phyloP scores from a whole-genome alignment of 352 stramenopile species.

The Aphanomyces euteiches region DNA sequence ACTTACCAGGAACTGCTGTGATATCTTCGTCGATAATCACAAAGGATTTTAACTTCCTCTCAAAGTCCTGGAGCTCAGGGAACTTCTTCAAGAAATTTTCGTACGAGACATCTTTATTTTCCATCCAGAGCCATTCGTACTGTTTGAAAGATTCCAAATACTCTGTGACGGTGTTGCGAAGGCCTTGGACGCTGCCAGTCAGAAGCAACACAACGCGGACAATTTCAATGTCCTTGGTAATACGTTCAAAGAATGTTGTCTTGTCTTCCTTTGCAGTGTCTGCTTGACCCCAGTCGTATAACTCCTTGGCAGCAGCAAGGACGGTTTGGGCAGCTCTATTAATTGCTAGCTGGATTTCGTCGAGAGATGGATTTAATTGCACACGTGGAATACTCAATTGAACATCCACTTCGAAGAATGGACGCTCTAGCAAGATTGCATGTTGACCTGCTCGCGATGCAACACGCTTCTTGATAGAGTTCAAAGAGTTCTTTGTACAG shows the following conservation, averaged over 20 bases:
- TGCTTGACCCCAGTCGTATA: constrained; percentile 92
- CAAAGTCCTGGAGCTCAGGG: constrained; percentile 95
- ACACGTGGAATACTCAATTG: constrained; percentile 93
- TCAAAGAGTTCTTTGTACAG: constrained; percentile 98
- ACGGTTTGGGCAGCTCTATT: constrained; percentile 96
- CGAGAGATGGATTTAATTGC: constrained; percentile 92
- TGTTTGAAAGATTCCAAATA: constrained; percentile 94
- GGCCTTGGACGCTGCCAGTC: constrained; percentile 95
- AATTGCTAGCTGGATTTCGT: constrained; percentile 97
- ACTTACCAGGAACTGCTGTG: constrained; percentile 51
- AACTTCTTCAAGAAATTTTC: constrained; percentile 92
- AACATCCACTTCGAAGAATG: constrained; percentile 98
- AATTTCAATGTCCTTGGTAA: constrained; percentile 99
- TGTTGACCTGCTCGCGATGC: constrained; percentile 83
- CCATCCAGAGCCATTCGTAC: constrained; percentile 98
- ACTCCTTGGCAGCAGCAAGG: constrained; percentile 94
- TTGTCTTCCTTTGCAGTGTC: constrained; percentile 52
- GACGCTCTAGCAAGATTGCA: constrained; percentile 90
- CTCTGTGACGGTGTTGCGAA: constrained; percentile 96
- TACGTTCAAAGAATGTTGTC: constrained; percentile 95
- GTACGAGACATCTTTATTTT: constrained; percentile 95
- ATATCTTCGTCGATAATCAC: constrained; percentile 94
- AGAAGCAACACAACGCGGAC: constrained; percentile 95
- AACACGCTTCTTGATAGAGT: constrained; percentile 97
- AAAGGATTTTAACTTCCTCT: constrained; percentile 95